Percentiles rank a stretch among this genome's conserved stretches.
Evolutionary conservation across 2,329 filamentous ascomycete species (phyloP).

Genomic region (Aspergillus tamarii): DNA sequence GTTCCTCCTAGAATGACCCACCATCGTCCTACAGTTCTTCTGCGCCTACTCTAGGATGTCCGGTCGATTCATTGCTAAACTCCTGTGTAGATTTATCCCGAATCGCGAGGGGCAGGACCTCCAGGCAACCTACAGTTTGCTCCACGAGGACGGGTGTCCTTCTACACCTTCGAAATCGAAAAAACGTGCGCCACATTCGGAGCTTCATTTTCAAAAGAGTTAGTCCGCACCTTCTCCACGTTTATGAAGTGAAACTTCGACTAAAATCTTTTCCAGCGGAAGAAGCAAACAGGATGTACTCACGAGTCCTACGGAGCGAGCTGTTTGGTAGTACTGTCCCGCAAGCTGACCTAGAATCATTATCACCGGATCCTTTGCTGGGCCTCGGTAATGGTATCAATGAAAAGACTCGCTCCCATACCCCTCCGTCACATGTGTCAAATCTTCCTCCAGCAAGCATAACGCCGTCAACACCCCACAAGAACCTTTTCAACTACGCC

Average conservation of each 20-base stretch:
- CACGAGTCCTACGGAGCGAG: constrained; percentile 82
- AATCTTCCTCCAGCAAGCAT: constrained; percentile 71
- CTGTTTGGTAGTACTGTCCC: constrained; percentile 90
- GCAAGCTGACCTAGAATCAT: constrained; percentile 69
- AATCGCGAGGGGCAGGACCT: constrained; percentile 91
- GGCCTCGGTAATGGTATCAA: constrained; percentile 54
- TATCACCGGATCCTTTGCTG: constrained; percentile 60
- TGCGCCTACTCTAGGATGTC: neutral
- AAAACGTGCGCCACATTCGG: constrained; percentile 82
- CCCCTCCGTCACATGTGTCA: constrained; percentile 72
- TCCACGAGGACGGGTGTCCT: constrained; percentile 91
- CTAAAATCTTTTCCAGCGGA: constrained; percentile 61
- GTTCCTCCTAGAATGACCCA: neutral
- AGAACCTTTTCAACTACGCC: constrained; percentile 93
- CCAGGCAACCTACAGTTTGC: constrained; percentile 85
- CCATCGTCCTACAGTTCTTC: neutral
- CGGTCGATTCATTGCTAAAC: constrained; percentile 13
- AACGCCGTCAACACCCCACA: constrained; percentile 93
- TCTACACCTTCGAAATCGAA: constrained; percentile 85
- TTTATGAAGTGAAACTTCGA: constrained; percentile 1
- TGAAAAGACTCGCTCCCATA: constrained; percentile 74
- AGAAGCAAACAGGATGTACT: constrained; percentile 93
- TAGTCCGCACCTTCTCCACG: constrained; percentile 39
- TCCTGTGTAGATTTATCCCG: constrained; percentile 78
- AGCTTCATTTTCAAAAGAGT: constrained; percentile 94